Conservation (phyloP, 805 yeast species). For the Brettanomyces nanus region DNA sequence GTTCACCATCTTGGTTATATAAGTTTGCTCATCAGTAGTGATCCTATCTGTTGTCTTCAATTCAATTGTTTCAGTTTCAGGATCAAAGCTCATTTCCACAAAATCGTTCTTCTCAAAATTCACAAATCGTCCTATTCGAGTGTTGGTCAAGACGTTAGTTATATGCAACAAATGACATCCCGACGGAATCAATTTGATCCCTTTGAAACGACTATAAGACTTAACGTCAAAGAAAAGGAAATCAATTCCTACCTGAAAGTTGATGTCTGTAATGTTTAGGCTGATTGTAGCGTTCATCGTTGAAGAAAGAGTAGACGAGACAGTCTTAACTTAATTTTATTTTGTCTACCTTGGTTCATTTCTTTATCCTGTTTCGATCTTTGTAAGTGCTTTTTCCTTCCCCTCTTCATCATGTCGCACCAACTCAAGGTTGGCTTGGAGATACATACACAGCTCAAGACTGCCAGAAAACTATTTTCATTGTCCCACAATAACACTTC, state of each 20-base stretch:
- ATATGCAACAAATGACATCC: constrained; percentile 53
- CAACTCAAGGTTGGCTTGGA: constrained; percentile 78
- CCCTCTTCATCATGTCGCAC: constrained; percentile 1
- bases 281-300: no score
- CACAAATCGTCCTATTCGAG: constrained; percentile 14
- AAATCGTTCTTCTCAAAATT: no score
- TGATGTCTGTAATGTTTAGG: no score
- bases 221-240: neutral
- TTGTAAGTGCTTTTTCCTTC: no score
- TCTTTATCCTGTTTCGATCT: no score
- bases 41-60: neutral
- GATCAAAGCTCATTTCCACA: no score
- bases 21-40: neutral
- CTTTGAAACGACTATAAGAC: constrained; percentile 21
- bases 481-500: constrained; percentile 41
- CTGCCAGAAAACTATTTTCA: constrained; percentile 72
- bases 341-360: no score
- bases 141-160: constrained; percentile 29
- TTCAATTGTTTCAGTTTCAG: constrained; percentile 16
- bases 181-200: constrained; percentile 40
- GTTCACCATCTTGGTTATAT: neutral
- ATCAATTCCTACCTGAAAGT: neutral
- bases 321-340: no score
- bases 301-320: no score
- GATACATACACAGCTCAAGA: constrained; percentile 82